Percentiles rank a stretch among this genome's conserved stretches.
Evolutionary conservation across 192 early-diverging fungal species (phyloP).

Genomic region (Chytriomyces sp.): DNA sequence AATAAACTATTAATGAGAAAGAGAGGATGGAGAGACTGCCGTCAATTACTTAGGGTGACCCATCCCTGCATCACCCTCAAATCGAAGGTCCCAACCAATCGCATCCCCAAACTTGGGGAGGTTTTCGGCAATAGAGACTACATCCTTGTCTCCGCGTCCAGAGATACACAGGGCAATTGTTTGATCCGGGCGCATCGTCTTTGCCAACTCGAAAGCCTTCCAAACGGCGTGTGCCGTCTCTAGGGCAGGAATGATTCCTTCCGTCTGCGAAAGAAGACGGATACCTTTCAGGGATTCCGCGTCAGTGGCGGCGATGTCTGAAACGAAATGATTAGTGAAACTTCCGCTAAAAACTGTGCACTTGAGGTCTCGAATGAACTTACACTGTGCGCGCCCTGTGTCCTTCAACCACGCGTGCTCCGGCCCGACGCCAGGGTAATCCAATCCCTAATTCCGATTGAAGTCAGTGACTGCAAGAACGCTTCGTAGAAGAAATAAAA

Average conservation of each 20-base stretch:
- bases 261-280: slow-evolving; percentile 50
- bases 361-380: slow-evolving; percentile 27
- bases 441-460: slow-evolving; percentile 72
- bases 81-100: slow-evolving; percentile 79
- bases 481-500: neutral
- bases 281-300: slow-evolving; percentile 84
- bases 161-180: slow-evolving; percentile 88
- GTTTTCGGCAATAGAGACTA: slow-evolving; percentile 86
- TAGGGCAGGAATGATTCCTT: slow-evolving; percentile 92
- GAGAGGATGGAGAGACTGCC: no score
- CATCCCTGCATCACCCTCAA: slow-evolving; percentile 28
- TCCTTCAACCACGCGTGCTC: slow-evolving; percentile 94
- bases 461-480: slow-evolving; percentile 3
- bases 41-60: neutral
- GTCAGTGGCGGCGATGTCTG: slow-evolving; percentile 70
- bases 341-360: neutral
- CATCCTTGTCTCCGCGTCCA: slow-evolving; percentile 98
- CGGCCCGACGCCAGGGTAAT: slow-evolving; percentile 98
- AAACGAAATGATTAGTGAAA: neutral
- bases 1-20: no score
- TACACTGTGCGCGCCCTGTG: slow-evolving; percentile 77
- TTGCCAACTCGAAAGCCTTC: slow-evolving; percentile 76
- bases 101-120: slow-evolving; percentile 86
- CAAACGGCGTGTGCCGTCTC: slow-evolving; percentile 94
- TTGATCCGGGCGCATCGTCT: slow-evolving; percentile 68